These are phyloP conservation scores for Umbelopsis sp. DNA, from an alignment of 371 early-diverging fungal species.

Conservation along the genomic window DNA sequence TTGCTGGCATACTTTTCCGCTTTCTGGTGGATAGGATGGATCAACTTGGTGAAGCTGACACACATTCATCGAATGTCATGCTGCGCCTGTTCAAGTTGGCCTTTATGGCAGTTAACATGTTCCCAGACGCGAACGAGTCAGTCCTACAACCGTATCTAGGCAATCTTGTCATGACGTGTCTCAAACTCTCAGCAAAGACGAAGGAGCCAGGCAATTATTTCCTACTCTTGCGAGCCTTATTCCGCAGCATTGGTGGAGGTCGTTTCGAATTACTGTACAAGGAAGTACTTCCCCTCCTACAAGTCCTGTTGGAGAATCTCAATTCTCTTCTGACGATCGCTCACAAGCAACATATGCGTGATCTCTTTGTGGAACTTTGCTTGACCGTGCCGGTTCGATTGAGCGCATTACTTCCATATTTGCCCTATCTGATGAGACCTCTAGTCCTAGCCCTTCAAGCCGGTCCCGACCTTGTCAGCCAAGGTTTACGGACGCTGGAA, in stretches of 20 bases:
- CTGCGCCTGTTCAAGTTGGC: constrained; percentile 91
- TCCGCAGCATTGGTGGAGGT: constrained; percentile 80
- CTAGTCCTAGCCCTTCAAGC: constrained; percentile 93
- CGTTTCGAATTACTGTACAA: constrained; percentile 72
- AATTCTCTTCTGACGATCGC: constrained; percentile 83
- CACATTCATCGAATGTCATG: constrained; percentile 78
- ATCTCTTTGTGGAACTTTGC: constrained; percentile 88
- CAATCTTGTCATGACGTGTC: constrained; percentile 86
- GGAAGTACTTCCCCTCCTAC: constrained; percentile 92
- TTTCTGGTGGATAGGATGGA: constrained; percentile 86
- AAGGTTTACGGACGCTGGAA: constrained; percentile 96
- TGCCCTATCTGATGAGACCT: constrained; percentile 95
- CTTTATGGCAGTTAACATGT: constrained; percentile 92
- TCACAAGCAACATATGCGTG: constrained; percentile 84
- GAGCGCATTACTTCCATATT: constrained; percentile 91
- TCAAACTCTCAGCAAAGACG: constrained; percentile 83
- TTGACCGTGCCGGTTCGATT: constrained; percentile 97
- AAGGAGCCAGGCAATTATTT: constrained; percentile 93
- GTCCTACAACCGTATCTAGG: constrained; percentile 91
- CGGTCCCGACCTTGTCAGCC: constrained; percentile 90
- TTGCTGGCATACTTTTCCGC: constrained; percentile 78
- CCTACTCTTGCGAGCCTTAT: constrained; percentile 87
- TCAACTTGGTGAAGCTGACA: constrained; percentile 79
- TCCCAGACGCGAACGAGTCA: constrained; percentile 90
- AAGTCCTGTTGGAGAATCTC: constrained; percentile 86